Conservation (phyloP, 2,329 filamentous ascomycete species). For the Lachnellula willkommii region DNA sequence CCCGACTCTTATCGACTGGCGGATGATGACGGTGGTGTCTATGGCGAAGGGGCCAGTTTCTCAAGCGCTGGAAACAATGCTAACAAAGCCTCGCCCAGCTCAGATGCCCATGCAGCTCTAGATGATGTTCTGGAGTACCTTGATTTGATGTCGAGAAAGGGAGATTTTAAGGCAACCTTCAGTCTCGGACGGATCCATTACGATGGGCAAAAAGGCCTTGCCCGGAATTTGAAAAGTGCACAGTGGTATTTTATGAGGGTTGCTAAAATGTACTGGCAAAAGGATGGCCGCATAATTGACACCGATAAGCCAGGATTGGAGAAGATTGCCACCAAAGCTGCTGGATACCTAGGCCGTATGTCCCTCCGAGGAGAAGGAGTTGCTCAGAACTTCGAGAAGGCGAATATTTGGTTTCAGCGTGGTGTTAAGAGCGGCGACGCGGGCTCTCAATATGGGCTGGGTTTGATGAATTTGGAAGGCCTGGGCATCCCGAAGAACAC, state of each 20-base stretch:
- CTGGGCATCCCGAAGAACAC: slow-evolving; percentile 58
- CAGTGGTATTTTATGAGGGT: slow-evolving; percentile 65
- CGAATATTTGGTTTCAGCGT: slow-evolving; percentile 62
- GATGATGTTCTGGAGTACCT: slow-evolving; percentile 93
- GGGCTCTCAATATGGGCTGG: slow-evolving; percentile 63
- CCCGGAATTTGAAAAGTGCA: slow-evolving; percentile 56
- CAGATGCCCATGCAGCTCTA: slow-evolving; percentile 77
- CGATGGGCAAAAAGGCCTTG: slow-evolving; percentile 58
- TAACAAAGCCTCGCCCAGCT: slow-evolving; percentile 64
- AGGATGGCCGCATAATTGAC: slow-evolving; percentile 53
- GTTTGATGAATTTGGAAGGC: slow-evolving; percentile 65
- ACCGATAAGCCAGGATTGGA: slow-evolving; percentile 55
- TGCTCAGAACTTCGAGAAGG: slow-evolving; percentile 59
- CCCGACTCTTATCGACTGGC: slow-evolving; percentile 79
- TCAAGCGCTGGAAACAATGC: slow-evolving; percentile 82
- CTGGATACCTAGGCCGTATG: slow-evolving; percentile 67
- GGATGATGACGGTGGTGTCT: slow-evolving; percentile 86
- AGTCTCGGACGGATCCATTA: slow-evolving; percentile 65
- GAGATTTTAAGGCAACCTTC: slow-evolving; percentile 66
- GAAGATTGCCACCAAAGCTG: slow-evolving; percentile 62
- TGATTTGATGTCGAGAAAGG: slow-evolving; percentile 67
- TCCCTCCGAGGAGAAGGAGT: slow-evolving; percentile 67
- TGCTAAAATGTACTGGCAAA: slow-evolving; percentile 62
- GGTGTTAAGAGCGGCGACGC: slow-evolving; percentile 60
- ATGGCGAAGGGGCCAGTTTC: slow-evolving; percentile 89